Percentiles rank a stretch among this genome's conserved stretches.
These are phyloP conservation scores for Trifolium repens DNA, from an alignment of 306 rosid genomes.

Conservation along the genomic window DNA sequence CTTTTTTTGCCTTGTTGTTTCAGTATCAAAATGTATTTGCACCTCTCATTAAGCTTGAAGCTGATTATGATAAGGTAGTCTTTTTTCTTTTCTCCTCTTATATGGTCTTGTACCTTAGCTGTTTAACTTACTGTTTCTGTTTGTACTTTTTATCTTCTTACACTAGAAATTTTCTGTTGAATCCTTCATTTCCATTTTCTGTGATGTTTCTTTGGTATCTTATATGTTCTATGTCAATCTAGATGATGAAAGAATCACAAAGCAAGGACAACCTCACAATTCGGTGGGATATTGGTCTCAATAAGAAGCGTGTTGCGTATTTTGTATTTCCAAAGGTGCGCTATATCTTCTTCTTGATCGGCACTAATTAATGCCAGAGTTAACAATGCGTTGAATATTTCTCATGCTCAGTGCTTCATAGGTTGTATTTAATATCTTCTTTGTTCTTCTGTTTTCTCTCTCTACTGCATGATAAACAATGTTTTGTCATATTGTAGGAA, in stretches of 20 bases:
- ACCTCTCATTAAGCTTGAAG: slow-evolving; percentile 99
- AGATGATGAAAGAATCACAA: slow-evolving; percentile 99
- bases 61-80: slow-evolving; percentile 94
- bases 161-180: slow-evolving; percentile 8
- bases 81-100: not conserved
- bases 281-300: slow-evolving; percentile 98
- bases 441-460: slow-evolving; percentile 17
- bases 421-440: slow-evolving; percentile 16
- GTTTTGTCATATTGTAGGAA: slow-evolving; percentile 63
- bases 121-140: not conserved
- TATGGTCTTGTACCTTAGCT: not conserved
- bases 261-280: slow-evolving; percentile 96
- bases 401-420: slow-evolving; percentile 7
- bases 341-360: slow-evolving; percentile 15
- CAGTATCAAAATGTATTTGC: slow-evolving; percentile 99
- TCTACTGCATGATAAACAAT: slow-evolving; percentile 25
- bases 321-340: slow-evolving; percentile 95
- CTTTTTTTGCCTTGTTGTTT: slow-evolving; percentile 32
- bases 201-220: slow-evolving; percentile 35
- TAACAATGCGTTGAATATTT: slow-evolving; percentile 3
- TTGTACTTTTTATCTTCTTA: not conserved
- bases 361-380: slow-evolving; percentile 3
- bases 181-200: slow-evolving; percentile 14
- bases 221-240: slow-evolving; percentile 43
- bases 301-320: slow-evolving; percentile 97